Evolutionary conservation across 306 rosid species (phyloP).

Genomic region (Begonia loranthoides): DNA sequence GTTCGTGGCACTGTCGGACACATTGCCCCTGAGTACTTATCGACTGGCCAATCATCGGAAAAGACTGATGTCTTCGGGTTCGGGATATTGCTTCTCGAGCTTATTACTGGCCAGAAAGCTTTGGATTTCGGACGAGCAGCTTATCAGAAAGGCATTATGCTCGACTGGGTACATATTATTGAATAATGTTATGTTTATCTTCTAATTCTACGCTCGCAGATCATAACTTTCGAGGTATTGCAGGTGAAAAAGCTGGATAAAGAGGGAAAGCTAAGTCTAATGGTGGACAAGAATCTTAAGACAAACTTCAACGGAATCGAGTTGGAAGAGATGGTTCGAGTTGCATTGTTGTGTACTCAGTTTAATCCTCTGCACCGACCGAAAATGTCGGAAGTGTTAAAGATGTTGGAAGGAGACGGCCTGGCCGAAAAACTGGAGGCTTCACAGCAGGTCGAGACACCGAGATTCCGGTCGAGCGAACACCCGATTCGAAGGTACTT

Average conservation of each 20-base stretch:
- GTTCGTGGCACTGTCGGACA: conserved; percentile 98
- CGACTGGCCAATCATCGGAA: conserved; percentile 90
- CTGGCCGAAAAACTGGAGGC: conserved; percentile 94
- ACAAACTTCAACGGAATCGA: conserved; percentile 54
- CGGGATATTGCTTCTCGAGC: conserved; percentile 90
- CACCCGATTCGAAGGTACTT: conserved; percentile 63
- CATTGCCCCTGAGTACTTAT: conserved; percentile 90
- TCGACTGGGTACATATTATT: conserved; percentile 59
- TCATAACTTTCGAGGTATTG: not conserved
- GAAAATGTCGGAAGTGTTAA: conserved; percentile 81
- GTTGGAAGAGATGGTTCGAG: conserved; percentile 89
- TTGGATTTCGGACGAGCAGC: conserved; percentile 86
- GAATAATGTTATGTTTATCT: too few species aligned
- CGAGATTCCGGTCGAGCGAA: conserved; percentile 48
- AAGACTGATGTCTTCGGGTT: conserved; percentile 96
- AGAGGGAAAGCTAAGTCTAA: conserved; percentile 60
- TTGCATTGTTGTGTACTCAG: conserved; percentile 78
- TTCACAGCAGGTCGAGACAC: conserved; percentile 66
- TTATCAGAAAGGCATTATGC: conserved; percentile 89
- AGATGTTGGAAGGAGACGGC: conserved; percentile 97
- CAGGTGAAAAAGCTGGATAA: conserved; percentile 86
- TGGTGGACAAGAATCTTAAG: conserved; percentile 80
- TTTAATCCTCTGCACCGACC: conserved; percentile 84
- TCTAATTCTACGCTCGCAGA: too few species aligned
- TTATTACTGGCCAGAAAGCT: conserved; percentile 90